Percentiles rank a stretch among this genome's conserved stretches.
Conservation (phyloP, 139 green algal species). For the Limnomonas spitsbergensis region DNA sequence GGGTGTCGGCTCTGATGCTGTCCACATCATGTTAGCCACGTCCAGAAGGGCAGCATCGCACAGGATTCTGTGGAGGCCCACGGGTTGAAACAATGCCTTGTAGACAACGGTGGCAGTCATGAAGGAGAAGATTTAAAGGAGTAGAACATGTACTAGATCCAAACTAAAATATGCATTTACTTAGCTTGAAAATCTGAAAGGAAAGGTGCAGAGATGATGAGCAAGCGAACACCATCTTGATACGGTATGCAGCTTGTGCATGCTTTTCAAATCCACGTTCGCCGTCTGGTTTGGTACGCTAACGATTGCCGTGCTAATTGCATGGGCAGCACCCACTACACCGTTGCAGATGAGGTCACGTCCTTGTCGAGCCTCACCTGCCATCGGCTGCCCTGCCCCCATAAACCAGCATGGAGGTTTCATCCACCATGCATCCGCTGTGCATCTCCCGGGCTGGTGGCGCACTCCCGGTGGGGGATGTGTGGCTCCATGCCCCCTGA, state of each 20-base stretch:
- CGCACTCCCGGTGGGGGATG: slow-evolving; percentile 14
- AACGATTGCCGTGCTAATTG: too few species aligned
- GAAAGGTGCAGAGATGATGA: too few species aligned
- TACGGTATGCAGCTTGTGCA: too few species aligned
- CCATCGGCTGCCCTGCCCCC: slow-evolving; percentile 48
- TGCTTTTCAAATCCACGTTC: too few species aligned
- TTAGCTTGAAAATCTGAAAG: too few species aligned
- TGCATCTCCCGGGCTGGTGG: slow-evolving; percentile 60
- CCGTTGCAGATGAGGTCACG: neutral
- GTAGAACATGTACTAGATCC: too few species aligned
- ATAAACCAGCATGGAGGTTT: slow-evolving; percentile 52
- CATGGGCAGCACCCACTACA: too few species aligned
- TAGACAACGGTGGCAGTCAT: too few species aligned
- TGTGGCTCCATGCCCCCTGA: slow-evolving; percentile 30
- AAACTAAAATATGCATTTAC: too few species aligned
- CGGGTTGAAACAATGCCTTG: neutral
- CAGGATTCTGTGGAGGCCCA: slow-evolving; percentile 32
- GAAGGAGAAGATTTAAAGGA: too few species aligned
- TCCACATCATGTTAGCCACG: slow-evolving; percentile 38
- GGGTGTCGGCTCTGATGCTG: slow-evolving; percentile 36
- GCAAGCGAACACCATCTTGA: too few species aligned
- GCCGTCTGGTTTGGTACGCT: too few species aligned
- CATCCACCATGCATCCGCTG: slow-evolving; percentile 45
- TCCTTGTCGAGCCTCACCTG: slow-evolving; percentile 20
- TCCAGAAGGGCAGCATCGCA: slow-evolving; percentile 54